Conservation (phyloP, 352 stramenopile species). For the Pythium volutum region DNA sequence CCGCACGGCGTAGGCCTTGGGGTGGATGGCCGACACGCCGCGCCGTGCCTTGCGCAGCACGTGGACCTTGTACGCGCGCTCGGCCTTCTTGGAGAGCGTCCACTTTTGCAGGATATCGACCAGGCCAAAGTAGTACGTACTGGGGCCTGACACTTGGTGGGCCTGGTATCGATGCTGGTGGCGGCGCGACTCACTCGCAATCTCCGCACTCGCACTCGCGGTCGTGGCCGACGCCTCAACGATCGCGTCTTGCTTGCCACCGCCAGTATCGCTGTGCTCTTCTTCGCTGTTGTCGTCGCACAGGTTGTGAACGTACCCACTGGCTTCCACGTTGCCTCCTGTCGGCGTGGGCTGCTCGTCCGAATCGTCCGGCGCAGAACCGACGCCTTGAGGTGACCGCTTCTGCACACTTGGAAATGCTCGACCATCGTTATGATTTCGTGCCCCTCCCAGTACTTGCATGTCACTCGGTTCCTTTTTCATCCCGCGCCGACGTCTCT, state of each 20-base stretch:
- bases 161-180: constrained; percentile 54
- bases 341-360: not conserved
- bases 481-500: constrained; percentile 6
- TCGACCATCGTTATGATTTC: not conserved
- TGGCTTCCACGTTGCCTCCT: constrained; percentile 19
- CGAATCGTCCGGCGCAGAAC: not conserved
- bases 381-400: not conserved
- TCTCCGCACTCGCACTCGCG: constrained; percentile 7
- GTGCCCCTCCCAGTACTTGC: not conserved
- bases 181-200: not conserved
- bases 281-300: constrained; percentile 20
- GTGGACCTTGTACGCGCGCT: constrained; percentile 83
- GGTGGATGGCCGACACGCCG: constrained; percentile 73
- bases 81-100: constrained; percentile 73
- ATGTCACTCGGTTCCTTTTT: constrained; percentile 12
- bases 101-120: constrained; percentile 90
- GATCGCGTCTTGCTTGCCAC: constrained; percentile 4
- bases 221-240: constrained; percentile 9
- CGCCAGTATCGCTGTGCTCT: constrained; percentile 20
- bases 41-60: constrained; percentile 67
- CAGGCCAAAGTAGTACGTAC: constrained; percentile 88
- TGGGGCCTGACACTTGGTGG: constrained; percentile 79
- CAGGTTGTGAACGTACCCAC: constrained; percentile 37
- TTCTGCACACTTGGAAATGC: not conserved
- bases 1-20: constrained; percentile 63